Evolutionary conservation across 2,329 filamentous ascomycete species (phyloP), one percentile per base, ranked within the genome.

Genomic region (Colletotrichum sp.): DNA sequence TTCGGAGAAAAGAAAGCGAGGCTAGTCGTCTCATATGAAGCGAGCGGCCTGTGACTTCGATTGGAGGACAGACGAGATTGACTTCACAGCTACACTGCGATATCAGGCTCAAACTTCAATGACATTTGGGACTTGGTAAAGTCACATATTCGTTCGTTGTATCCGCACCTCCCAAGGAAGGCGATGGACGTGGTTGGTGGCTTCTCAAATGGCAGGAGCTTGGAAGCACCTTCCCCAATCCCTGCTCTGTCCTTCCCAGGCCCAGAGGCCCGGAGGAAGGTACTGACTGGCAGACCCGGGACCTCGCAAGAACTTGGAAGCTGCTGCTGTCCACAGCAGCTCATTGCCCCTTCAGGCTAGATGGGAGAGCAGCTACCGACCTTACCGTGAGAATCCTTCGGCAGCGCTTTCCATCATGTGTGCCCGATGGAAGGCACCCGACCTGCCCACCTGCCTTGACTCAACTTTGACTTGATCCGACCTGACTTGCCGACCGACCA

Each of bases 261-360:
- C 30, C 60, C 36, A 34, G 60, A 59, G 26, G 68, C 60, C 21
- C 34, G 49, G 62, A 72, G 63, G 60, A 49, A 66, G 52, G 36
- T 63, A 62, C 66, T 52, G 44, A 28, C 55, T 18, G 24, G 30
- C 59, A 62, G 28, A 67, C 64, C 24, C n/a, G 39, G 64, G 26
- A 55, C 26, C 16, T 66, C 15, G 3, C 63, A 15, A 36, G 18
- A 65, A 49, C 24, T 28, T 65, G 63, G 30, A 62, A 62, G 30
- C 18, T 49, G 59, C 18, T 32, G 30, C n/a, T 62, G 28, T 62
- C 28, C 34, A 44, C 6, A 39, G 73, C 59, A 74, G 74, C 49
- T 74, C 74, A 30, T 66, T 76, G 49, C 70, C 70, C 5, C 30
- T 65, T 65, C 7, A 24, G 73, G 70, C 59, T 65, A 73, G 57